Evolutionary conservation across 192 early-diverging fungal genomes (phyloP).

Genomic region (Podila clonocystis): DNA sequence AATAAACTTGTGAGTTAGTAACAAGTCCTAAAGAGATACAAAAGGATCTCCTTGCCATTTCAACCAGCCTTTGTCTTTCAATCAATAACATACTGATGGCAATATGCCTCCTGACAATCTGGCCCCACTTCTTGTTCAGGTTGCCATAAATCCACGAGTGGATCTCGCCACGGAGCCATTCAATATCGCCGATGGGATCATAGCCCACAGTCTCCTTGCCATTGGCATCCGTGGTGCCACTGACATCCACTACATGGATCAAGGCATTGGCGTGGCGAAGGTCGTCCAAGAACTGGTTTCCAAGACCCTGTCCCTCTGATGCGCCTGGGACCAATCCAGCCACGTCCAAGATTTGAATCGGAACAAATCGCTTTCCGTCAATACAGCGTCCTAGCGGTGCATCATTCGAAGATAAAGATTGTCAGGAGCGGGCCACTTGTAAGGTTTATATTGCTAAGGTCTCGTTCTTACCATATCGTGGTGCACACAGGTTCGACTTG

Average conservation of each 20-base stretch:
- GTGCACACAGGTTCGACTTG: slow-evolving; percentile 66
- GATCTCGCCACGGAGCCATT: slow-evolving; percentile 81
- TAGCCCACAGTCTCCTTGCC: slow-evolving; percentile 84
- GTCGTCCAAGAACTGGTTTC: slow-evolving; percentile 87
- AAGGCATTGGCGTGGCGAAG: slow-evolving; percentile 79
- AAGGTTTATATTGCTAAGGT: not conserved
- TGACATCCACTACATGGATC: slow-evolving; percentile 88
- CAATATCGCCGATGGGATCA: slow-evolving; percentile 86
- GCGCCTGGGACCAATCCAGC: slow-evolving; percentile 89
- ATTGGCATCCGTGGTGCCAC: slow-evolving; percentile 81
- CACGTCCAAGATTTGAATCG: slow-evolving; percentile 81
- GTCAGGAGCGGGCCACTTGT: not conserved
- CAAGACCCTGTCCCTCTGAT: slow-evolving; percentile 75
- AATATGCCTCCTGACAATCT: slow-evolving; percentile 72
- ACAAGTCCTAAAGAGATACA: too few species aligned
- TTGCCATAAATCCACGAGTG: slow-evolving; percentile 82
- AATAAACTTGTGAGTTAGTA: too few species aligned
- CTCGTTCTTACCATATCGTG: slow-evolving; percentile 68
- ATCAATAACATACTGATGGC: slow-evolving; percentile 54
- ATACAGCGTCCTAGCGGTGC: slow-evolving; percentile 63
- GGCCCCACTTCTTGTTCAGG: slow-evolving; percentile 72
- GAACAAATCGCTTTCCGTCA: slow-evolving; percentile 72
- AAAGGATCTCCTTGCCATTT: too few species aligned
- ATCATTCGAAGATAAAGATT: too few species aligned
- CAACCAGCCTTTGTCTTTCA: too few species aligned